A percentile compares a stretch with the other conserved stretches of the same genome.
Conservation (phyloP, 2,329 filamentous ascomycete genomes). For the Sarocladium brachiariae region DNA sequence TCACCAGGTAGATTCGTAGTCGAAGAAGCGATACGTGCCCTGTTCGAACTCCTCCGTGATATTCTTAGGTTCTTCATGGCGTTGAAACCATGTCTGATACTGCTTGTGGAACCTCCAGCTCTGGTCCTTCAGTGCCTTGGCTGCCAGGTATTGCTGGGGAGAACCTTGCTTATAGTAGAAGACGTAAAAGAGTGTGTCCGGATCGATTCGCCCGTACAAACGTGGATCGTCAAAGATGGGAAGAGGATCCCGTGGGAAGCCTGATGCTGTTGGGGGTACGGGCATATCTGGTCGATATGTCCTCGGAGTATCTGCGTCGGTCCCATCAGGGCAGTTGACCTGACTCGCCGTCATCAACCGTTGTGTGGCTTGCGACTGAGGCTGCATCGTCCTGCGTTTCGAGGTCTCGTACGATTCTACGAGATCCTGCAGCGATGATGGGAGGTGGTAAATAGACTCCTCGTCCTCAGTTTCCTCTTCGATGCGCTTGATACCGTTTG, state of each 20-base stretch:
- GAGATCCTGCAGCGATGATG: constrained; percentile 79
- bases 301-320: constrained; percentile 74
- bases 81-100: constrained; percentile 98
- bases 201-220: constrained; percentile 83
- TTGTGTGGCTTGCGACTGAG: constrained; percentile 59
- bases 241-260: constrained; percentile 90
- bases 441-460: constrained; percentile 89
- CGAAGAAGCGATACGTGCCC: constrained; percentile 97
- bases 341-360: constrained; percentile 72
- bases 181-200: constrained; percentile 94
- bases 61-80: constrained; percentile 95
- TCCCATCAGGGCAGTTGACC: constrained; percentile 62
- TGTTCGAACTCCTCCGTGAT: constrained; percentile 99
- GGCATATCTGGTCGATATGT: constrained; percentile 79
- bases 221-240: constrained; percentile 85
- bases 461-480: constrained; percentile 42
- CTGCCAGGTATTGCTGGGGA: constrained; percentile 90
- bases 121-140: constrained; percentile 95
- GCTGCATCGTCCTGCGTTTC: constrained; percentile 59
- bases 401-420: constrained; percentile 85
- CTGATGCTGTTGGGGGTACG: constrained; percentile 66
- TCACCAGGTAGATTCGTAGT: constrained; percentile 98
- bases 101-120: constrained; percentile 99
- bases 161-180: constrained; percentile 98
- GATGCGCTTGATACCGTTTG: constrained; percentile 43